These are phyloP conservation scores for Botryotinia calthae DNA, from an alignment of 2,329 filamentous ascomycete genomes.

Conservation along the genomic window DNA sequence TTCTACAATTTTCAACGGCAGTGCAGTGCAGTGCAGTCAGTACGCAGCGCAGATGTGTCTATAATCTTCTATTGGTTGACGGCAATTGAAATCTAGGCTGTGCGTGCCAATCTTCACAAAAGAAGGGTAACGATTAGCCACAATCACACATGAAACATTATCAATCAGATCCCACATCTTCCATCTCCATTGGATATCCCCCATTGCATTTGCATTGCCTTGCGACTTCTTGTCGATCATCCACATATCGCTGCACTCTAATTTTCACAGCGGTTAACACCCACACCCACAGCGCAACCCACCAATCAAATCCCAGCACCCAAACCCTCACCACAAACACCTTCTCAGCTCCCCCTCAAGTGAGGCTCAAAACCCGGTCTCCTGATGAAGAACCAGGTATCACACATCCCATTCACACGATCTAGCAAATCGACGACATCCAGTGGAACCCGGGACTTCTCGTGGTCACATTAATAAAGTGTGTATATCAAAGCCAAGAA, in stretches of 20 bases:
- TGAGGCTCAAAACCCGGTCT: slow-evolving; percentile 7
- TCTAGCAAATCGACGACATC: background rate
- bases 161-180: background rate
- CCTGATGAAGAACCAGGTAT: slow-evolving; percentile 7
- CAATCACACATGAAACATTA: slow-evolving; percentile 10
- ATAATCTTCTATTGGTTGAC: background rate
- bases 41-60: background rate
- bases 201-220: background rate
- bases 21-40: background rate
- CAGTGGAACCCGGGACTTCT: background rate
- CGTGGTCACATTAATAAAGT: background rate
- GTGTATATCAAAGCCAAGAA: background rate
- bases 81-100: background rate
- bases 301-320: background rate
- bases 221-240: background rate
- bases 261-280: background rate
- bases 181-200: background rate
- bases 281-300: background rate
- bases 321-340: background rate
- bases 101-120: background rate
- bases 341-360: slow-evolving; percentile 7
- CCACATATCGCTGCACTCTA: background rate
- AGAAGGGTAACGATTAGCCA: slow-evolving; percentile 1
- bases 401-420: background rate
- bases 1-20: background rate